These are phyloP conservation scores for Ogataea pilisensis DNA, from an alignment of 805 yeast genomes.

Conservation along the genomic window DNA sequence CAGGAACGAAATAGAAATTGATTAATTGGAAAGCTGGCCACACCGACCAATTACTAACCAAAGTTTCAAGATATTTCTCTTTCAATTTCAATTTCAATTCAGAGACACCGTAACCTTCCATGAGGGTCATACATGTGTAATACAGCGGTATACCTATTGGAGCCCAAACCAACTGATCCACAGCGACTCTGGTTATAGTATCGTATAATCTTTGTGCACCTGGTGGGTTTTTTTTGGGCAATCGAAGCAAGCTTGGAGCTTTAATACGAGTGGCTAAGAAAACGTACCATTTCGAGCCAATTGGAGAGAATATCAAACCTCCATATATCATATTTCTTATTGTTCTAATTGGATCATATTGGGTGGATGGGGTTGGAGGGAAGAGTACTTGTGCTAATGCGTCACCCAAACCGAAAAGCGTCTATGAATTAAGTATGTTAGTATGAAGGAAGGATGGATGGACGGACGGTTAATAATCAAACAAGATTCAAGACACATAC, in stretches of 20 bases:
- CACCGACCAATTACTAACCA: conserved; percentile 72
- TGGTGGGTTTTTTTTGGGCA: conserved; percentile 2
- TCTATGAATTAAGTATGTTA: too few species aligned
- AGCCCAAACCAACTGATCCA: conserved; percentile 75
- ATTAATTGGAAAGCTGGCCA: conserved; percentile 88
- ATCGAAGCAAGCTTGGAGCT: conserved; percentile 28
- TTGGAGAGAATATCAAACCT: conserved; percentile 66
- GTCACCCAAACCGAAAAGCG: conserved; percentile 73
- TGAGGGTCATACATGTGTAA: conserved; percentile 57
- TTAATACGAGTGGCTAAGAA: conserved; percentile 38
- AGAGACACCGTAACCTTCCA: conserved; percentile 50
- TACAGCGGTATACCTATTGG: conserved; percentile 76
- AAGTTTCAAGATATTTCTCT: conserved; percentile 60
- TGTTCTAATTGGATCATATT: conserved; percentile 53
- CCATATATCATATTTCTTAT: conserved; percentile 68
- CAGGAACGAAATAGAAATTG: conserved; percentile 76
- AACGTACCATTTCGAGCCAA: conserved; percentile 70
- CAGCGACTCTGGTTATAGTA: conserved; percentile 47
- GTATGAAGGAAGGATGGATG: too few species aligned
- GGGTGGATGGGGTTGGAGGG: conserved; percentile 22
- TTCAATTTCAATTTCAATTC: conserved; percentile 41
- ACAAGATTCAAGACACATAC: too few species aligned
- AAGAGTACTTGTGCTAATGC: conserved; percentile 59
- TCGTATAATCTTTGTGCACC: conserved; percentile 24
- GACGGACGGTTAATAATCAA: too few species aligned